Conservation (phyloP, 140 eudicot species). For the Senecio squalidus region DNA sequence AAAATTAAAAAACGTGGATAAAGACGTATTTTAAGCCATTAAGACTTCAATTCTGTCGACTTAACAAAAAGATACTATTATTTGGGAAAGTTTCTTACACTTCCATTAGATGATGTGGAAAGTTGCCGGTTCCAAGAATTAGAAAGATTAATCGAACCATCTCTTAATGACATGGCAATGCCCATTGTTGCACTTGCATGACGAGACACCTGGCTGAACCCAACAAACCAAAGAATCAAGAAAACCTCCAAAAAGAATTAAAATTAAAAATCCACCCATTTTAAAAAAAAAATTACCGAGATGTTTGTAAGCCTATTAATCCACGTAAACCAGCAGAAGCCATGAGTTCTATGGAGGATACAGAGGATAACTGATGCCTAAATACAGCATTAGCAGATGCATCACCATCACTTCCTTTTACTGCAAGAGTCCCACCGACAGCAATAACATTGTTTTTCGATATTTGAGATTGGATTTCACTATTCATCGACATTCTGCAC, state of each 20-base stretch:
- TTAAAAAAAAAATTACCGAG: conserved; percentile 46
- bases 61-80: not conserved
- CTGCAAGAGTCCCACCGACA: conserved; percentile 86
- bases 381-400: conserved; percentile 74
- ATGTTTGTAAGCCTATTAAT: conserved; percentile 66
- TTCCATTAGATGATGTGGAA: conserved; percentile 70
- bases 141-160: conserved; percentile 87
- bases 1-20: not conserved
- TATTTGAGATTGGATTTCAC: conserved; percentile 83
- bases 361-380: conserved; percentile 75
- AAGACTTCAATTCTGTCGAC: not conserved
- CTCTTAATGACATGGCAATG: conserved; percentile 68
- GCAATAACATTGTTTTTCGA: conserved; percentile 63
- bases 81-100: conserved; percentile 36
- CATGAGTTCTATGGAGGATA: conserved; percentile 65
- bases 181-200: conserved; percentile 82
- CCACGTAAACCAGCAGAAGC: conserved; percentile 77
- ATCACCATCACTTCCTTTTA: conserved; percentile 64
- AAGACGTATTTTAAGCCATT: not conserved
- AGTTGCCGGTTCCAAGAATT: conserved; percentile 91
- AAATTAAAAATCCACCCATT: not conserved
- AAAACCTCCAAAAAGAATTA: not conserved
- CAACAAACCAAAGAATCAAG: conserved; percentile 15
- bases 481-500: conserved; percentile 84
- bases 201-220: conserved; percentile 60